Conservation (phyloP, 305 asterid genomes). For the Withania somnifera region DNA sequence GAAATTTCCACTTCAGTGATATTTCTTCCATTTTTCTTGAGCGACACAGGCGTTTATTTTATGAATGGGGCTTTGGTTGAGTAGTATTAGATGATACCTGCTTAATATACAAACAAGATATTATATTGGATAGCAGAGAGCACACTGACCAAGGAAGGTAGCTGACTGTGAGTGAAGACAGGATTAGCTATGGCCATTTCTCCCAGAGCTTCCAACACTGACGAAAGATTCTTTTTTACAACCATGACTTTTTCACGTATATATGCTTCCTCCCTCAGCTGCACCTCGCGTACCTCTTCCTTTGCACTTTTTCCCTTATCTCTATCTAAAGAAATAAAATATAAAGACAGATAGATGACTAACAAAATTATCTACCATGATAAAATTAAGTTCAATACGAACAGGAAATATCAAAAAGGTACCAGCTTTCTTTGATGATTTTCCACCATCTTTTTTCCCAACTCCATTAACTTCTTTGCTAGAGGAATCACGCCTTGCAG, state of each 20-base stretch:
- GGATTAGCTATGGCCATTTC: constrained; percentile 92
- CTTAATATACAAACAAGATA: background rate
- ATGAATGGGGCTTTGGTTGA: background rate
- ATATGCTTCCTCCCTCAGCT: constrained; percentile 72
- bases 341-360: background rate
- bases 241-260: constrained; percentile 59
- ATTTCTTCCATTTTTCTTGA: background rate
- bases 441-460: constrained; percentile 67
- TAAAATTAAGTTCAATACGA: background rate
- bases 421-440: constrained; percentile 73
- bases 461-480: constrained; percentile 39
- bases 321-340: constrained; percentile 42
- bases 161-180: constrained; percentile 90
- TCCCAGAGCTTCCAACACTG: constrained; percentile 86
- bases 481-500: constrained; percentile 46
- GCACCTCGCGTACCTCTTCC: constrained; percentile 98
- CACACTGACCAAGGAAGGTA: constrained; percentile 79
- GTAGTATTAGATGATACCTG: background rate
- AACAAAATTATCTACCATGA: background rate
- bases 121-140: background rate
- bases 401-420: constrained; percentile 2
- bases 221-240: constrained; percentile 58
- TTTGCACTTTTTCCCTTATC: constrained; percentile 81
- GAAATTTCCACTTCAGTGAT: background rate
- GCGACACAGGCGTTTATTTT: background rate